Conservation (phyloP, 2,329 filamentous ascomycete genomes). For the Thermoascus crustaceus region DNA sequence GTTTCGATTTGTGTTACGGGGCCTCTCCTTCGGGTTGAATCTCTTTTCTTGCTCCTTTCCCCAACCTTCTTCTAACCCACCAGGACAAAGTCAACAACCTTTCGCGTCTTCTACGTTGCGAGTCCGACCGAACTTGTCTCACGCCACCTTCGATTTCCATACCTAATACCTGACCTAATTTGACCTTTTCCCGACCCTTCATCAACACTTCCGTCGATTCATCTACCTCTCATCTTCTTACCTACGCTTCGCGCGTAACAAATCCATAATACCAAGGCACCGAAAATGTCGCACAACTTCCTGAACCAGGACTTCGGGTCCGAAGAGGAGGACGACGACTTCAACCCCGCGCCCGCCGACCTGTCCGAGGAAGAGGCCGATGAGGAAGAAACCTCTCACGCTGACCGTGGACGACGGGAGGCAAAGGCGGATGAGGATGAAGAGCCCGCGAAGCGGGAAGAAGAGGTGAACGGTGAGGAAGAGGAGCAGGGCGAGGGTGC, state of each 20-base stretch:
- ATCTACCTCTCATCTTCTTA: no score
- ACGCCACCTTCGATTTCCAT: neutral
- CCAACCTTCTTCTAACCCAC: no score
- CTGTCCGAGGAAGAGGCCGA: slow-evolving; percentile 62
- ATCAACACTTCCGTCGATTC: no score
- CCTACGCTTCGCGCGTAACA: no score
- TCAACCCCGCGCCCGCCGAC: slow-evolving; percentile 73
- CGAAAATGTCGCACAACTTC: slow-evolving; percentile 36
- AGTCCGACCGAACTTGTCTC: neutral
- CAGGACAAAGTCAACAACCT: no score
- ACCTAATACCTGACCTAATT: neutral
- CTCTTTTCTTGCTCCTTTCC: neutral
- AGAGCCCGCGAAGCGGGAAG: no score
- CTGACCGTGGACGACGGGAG: slow-evolving; percentile 30
- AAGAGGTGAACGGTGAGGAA: slow-evolving; percentile 22
- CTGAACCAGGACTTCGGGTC: slow-evolving; percentile 46
- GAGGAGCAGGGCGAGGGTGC: slow-evolving; percentile 23
- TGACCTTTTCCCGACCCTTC: no score
- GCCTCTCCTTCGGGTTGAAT: neutral
- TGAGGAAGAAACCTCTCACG: slow-evolving; percentile 39
- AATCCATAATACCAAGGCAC: no score
- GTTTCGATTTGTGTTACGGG: no score
- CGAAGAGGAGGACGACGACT: slow-evolving; percentile 73
- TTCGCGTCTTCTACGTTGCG: neutral
- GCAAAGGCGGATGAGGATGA: slow-evolving; percentile 41